Conservation (phyloP, 768 basidiomycete genomes). For the Tephrocybe sp. region DNA sequence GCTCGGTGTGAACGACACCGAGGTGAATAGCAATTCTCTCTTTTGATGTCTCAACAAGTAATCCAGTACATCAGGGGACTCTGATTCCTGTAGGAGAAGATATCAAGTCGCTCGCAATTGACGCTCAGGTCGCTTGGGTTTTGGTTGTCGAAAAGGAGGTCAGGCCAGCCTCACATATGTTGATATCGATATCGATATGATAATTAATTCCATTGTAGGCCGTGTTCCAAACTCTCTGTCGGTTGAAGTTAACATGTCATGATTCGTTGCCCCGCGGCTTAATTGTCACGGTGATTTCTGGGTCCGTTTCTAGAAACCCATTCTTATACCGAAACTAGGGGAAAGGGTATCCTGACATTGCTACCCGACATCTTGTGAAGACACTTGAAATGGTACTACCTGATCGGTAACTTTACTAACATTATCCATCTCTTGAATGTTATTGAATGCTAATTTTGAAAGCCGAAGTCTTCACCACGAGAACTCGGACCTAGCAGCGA, state of each 20-base stretch:
- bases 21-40: conserved; percentile 37
- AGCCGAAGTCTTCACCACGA: conserved; percentile 73
- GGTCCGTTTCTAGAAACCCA: background rate
- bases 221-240: conserved; percentile 86
- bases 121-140: conserved; percentile 66
- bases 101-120: conserved; percentile 58
- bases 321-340: conserved; percentile 50
- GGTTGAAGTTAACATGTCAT: conserved; percentile 48
- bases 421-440: conserved; percentile 60
- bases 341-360: conserved; percentile 94
- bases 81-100: conserved; percentile 79
- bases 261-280: conserved; percentile 55
- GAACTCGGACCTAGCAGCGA: conserved; percentile 60
- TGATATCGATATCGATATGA: background rate
- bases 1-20: conserved; percentile 51
- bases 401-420: conserved; percentile 40
- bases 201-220: conserved; percentile 52
- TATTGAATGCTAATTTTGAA: conserved; percentile 84
- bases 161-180: too few relatives aligned
- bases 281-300: conserved; percentile 64
- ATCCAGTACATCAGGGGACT: conserved; percentile 48
- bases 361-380: conserved; percentile 82
- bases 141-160: conserved; percentile 95
- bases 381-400: conserved; percentile 68
- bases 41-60: background rate